Conservation (phyloP, 306 rosid genomes). For the Rosa persica region DNA sequence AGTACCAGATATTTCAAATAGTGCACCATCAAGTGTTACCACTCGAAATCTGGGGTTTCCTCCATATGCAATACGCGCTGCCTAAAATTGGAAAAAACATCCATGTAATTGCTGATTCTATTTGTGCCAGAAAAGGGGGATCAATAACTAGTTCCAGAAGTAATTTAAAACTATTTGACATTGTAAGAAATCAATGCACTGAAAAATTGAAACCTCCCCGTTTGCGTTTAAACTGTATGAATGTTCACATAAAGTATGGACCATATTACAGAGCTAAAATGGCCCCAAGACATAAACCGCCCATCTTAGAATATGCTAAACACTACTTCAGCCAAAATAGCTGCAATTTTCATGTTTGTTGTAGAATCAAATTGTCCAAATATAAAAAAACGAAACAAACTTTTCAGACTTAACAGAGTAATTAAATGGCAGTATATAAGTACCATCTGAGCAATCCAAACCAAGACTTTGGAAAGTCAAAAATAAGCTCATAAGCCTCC, state of each 20-base stretch:
- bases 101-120: too few relatives aligned
- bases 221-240: not conserved
- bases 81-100: conserved; percentile 45
- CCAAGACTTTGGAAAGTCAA: not conserved
- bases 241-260: not conserved
- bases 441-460: not conserved
- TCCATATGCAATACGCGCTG: conserved; percentile 76
- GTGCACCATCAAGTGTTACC: conserved; percentile 89
- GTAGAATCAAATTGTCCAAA: not conserved
- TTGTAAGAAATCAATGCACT: not conserved
- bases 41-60: conserved; percentile 67
- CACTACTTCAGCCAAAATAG: not conserved
- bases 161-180: not conserved
- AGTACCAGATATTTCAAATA: conserved; percentile 86
- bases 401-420: not conserved
- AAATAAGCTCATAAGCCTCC: not conserved
- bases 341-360: not conserved
- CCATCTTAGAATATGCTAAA: not conserved
- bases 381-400: not conserved
- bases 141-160: not conserved
- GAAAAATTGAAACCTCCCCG: not conserved
- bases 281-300: not conserved
- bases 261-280: not conserved
- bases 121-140: conserved; percentile 8
- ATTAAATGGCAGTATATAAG: not conserved